phyloP scores from a whole-genome alignment of 169 alveolate genomes.

The Cryptosporidium sp. region DNA sequence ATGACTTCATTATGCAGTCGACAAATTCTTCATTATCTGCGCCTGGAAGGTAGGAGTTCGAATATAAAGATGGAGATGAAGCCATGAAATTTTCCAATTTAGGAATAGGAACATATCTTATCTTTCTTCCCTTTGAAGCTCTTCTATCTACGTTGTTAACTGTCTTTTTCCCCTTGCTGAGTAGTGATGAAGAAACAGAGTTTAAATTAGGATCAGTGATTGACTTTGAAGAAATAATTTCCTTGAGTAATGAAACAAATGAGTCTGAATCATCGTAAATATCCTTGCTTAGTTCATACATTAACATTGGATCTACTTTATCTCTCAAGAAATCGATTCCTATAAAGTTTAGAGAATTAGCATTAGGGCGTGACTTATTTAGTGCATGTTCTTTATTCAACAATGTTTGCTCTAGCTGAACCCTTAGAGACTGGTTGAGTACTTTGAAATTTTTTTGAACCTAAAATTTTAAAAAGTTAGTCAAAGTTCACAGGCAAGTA shows the following conservation, averaged over 20 bases:
- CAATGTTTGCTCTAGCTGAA: conserved; percentile 73
- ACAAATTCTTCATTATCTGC: conserved; percentile 63
- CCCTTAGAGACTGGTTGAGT: conserved; percentile 76
- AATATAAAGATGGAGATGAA: conserved; percentile 2
- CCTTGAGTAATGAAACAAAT: conserved; percentile 34
- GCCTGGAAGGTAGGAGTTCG: conserved; percentile 39
- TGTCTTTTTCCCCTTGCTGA: conserved; percentile 50
- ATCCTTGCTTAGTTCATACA: conserved; percentile 10
- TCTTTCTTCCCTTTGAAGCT: conserved; percentile 82
- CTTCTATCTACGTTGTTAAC: conserved; percentile 78
- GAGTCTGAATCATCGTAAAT: conserved; percentile 52
- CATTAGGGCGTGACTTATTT: conserved; percentile 54
- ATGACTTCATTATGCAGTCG: conserved; percentile 48
- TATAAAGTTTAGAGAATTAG: conserved; percentile 9
- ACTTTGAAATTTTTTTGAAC: conserved; percentile 66
- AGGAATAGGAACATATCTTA: conserved; percentile 79
- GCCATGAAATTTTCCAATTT: conserved; percentile 79
- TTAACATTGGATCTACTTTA: background rate
- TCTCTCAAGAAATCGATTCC: conserved; percentile 1
- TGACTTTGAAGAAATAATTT: conserved; percentile 3
- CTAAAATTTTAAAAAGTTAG: conserved; percentile 20
- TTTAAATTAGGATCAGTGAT: background rate
- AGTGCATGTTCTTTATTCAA: conserved; percentile 45
- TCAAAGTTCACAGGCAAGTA: background rate
- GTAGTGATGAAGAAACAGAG: conserved; percentile 55